Evolutionary conservation across 2,329 filamentous ascomycete genomes (phyloP).

Genomic region (Tolypocladium guangdongense): DNA sequence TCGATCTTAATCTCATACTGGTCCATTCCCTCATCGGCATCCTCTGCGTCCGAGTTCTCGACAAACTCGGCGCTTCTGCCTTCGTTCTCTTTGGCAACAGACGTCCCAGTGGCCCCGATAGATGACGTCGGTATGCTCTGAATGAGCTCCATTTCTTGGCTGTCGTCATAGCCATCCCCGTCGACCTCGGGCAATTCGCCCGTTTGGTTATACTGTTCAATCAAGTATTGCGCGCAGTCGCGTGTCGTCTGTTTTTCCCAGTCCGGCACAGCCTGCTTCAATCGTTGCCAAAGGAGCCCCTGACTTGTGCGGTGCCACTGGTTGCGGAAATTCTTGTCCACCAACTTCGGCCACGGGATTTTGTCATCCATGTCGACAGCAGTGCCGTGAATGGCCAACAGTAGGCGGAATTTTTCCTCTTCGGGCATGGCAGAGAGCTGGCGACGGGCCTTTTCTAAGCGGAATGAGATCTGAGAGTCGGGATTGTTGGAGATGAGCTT

Average conservation of each 20-base stretch:
- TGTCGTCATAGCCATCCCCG: conserved; percentile 18
- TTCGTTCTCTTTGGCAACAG: neutral
- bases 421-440: conserved; percentile 30
- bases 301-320: conserved; percentile 26
- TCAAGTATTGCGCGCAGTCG: conserved; percentile 23
- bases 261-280: conserved; percentile 22
- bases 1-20: conserved; percentile 21
- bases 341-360: conserved; percentile 38
- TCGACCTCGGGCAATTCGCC: conserved; percentile 22
- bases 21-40: conserved; percentile 7
- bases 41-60: conserved; percentile 17
- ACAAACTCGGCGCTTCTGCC: conserved; percentile 17
- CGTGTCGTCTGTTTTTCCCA: conserved; percentile 19
- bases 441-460: conserved; percentile 29
- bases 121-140: conserved; percentile 7
- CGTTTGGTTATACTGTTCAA: conserved; percentile 22
- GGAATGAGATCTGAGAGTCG: conserved; percentile 27
- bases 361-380: conserved; percentile 29
- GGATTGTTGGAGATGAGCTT: conserved; percentile 20
- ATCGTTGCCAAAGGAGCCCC: conserved; percentile 27
- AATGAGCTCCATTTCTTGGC: conserved; percentile 21
- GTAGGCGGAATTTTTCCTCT: conserved; percentile 32
- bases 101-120: neutral
- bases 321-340: conserved; percentile 27
- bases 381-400: conserved; percentile 30